Percentiles rank a stretch among this genome's conserved stretches.
These are phyloP conservation scores for Neofusicoccum sp. DNA, from an alignment of 2,329 filamentous ascomycete species.

Conservation along the genomic window DNA sequence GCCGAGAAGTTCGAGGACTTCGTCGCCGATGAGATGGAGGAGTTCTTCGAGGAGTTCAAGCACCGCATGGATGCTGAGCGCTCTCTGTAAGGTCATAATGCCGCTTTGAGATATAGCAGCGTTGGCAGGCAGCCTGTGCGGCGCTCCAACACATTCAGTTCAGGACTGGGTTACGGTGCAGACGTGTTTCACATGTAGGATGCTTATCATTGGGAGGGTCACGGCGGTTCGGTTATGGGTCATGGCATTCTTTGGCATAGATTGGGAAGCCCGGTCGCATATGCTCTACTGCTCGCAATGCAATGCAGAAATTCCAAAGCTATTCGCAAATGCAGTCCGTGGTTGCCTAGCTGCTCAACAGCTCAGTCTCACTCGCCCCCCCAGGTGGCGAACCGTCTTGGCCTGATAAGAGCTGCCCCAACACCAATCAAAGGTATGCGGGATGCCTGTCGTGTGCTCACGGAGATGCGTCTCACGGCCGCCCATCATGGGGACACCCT, in stretches of 20 bases:
- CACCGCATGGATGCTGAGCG: slow-evolving; percentile 13
- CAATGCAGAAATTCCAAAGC: background rate
- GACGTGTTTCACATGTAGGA: slow-evolving; percentile 9
- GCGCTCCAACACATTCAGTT: slow-evolving; percentile 2
- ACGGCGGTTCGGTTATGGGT: slow-evolving; percentile 10
- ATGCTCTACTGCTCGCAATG: slow-evolving; percentile 9
- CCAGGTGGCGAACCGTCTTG: slow-evolving; percentile 1
- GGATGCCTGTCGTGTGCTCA: background rate
- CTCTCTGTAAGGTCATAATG: slow-evolving; percentile 6
- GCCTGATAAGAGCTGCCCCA: slow-evolving; percentile 2
- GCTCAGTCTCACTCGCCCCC: background rate
- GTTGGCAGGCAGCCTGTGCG: background rate
- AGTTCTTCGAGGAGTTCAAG: slow-evolving; percentile 59
- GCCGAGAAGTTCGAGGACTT: slow-evolving; percentile 50
- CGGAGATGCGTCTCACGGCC: background rate
- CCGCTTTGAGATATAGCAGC: background rate
- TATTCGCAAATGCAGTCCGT: no score
- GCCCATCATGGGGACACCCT: slow-evolving; percentile 5
- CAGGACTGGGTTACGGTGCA: slow-evolving; percentile 9
- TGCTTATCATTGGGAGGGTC: background rate
- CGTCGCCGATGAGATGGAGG: slow-evolving; percentile 52
- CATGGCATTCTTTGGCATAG: slow-evolving; percentile 20
- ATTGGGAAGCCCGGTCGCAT: slow-evolving; percentile 11
- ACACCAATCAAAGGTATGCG: background rate
- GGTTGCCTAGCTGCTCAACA: background rate